phyloP scores from a whole-genome alignment of 129 eudicot genomes.

The Solidago caesia region DNA sequence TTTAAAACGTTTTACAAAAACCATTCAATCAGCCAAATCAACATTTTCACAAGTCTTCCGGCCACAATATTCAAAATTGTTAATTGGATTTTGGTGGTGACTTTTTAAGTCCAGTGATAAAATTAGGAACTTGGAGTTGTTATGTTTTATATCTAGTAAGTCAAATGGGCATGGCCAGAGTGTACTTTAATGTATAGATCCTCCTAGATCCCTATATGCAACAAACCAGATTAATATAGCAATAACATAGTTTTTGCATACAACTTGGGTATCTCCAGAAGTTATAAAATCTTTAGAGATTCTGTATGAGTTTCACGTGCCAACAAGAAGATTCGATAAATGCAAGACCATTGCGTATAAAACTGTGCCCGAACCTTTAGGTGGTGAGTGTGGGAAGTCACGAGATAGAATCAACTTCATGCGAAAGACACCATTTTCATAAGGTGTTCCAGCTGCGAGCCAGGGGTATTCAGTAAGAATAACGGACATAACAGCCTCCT shows the following conservation, averaged over 20 bases:
- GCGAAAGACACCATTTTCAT: slow-evolving; percentile 78
- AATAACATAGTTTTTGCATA: not conserved
- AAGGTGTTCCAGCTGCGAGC: slow-evolving; percentile 89
- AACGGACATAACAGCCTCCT: not conserved
- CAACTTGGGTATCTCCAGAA: not conserved
- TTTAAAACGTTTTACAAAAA: not conserved
- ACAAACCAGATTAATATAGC: not conserved
- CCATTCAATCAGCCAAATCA: not conserved
- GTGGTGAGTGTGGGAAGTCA: slow-evolving; percentile 85
- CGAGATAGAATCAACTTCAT: slow-evolving; percentile 77
- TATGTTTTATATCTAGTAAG: not conserved
- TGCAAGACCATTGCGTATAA: not conserved
- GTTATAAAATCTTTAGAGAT: not conserved
- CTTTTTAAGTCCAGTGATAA: not conserved
- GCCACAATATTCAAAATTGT: not conserved
- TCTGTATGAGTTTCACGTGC: not conserved
- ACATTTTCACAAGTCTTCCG: not conserved
- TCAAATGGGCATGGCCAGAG: not conserved
- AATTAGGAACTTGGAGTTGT: not conserved
- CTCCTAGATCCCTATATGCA: not conserved
- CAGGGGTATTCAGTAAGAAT: slow-evolving; percentile 17
- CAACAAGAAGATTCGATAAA: not conserved
- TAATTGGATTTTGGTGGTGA: not conserved
- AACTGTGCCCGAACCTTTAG: slow-evolving; percentile 54
- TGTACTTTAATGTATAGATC: not conserved